Conservation (phyloP, 2,329 filamentous ascomycete genomes). For the Fusarium verticillioides region DNA sequence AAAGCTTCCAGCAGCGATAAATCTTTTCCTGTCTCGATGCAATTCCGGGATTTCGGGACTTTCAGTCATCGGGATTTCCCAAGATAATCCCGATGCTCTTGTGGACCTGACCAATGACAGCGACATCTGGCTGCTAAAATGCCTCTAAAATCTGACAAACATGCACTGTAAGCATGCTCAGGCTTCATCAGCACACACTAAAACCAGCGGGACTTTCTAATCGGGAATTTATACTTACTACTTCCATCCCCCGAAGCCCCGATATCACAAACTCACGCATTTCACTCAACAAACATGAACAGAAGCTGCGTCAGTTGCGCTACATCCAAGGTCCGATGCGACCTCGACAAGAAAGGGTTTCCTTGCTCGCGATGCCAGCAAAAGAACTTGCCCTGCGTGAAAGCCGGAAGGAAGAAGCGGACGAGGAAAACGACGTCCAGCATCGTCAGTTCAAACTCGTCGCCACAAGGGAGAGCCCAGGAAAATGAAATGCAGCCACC, state of each 20-base stretch:
- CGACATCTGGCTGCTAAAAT: rapidly evolving
- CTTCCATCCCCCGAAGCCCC: background rate
- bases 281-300: background rate
- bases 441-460: background rate
- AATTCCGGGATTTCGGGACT: background rate
- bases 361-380: background rate
- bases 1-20: background rate
- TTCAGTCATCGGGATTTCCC: background rate
- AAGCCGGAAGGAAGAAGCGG: background rate
- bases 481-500: background rate
- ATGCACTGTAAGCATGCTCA: background rate
- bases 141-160: background rate
- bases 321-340: background rate
- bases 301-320: background rate
- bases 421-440: background rate
- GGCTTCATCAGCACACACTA: background rate
- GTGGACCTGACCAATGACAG: background rate
- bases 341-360: background rate
- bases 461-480: rapidly evolving
- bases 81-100: background rate
- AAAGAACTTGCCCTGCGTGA: background rate
- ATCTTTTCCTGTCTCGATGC: background rate
- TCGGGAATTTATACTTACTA: background rate
- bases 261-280: background rate
- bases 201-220: background rate